Conservation (phyloP, 768 basidiomycete species). For the Infundibulicybe gibba region DNA sequence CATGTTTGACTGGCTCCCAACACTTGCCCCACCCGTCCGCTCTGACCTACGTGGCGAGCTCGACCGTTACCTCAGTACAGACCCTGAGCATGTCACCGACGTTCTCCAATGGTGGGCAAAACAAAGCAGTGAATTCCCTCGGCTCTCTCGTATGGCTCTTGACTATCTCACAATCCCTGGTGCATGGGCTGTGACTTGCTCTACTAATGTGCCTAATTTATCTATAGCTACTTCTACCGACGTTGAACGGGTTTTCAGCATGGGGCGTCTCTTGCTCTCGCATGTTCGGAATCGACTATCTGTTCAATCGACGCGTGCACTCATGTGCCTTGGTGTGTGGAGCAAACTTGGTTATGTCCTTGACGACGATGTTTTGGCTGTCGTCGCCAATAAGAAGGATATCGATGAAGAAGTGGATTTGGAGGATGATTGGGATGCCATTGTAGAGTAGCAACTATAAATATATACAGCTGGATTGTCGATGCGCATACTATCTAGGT, state of each 20-base stretch:
- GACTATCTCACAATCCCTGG: constrained; percentile 24
- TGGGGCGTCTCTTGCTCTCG: constrained; percentile 18
- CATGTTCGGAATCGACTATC: constrained; percentile 21
- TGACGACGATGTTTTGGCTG: constrained; percentile 7
- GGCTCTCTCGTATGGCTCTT: constrained; percentile 23
- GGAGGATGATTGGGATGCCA: neutral
- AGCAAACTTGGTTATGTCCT: constrained; percentile 19
- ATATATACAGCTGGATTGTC: no score
- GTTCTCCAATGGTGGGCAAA: constrained; percentile 24
- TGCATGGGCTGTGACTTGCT: constrained; percentile 10
- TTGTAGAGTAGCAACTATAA: neutral
- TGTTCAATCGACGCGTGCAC: constrained; percentile 15
- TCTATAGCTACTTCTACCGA: constrained; percentile 21
- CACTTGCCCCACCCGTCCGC: constrained; percentile 8
- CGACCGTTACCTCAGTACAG: constrained; percentile 20
- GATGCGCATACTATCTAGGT: no score
- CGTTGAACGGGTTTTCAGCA: constrained; percentile 23
- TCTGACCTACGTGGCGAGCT: constrained; percentile 15
- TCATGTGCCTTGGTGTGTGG: constrained; percentile 32
- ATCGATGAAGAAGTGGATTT: neutral
- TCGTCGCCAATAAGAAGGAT: neutral
- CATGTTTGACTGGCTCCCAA: constrained; percentile 22
- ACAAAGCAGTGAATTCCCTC: constrained; percentile 12
- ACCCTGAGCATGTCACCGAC: constrained; percentile 16
- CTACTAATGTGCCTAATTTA: constrained; percentile 1